A percentile compares a stretch with the other conserved stretches of the same genome.
phyloP scores from a whole-genome alignment of 805 yeast species.

The Starmera caribaea region DNA sequence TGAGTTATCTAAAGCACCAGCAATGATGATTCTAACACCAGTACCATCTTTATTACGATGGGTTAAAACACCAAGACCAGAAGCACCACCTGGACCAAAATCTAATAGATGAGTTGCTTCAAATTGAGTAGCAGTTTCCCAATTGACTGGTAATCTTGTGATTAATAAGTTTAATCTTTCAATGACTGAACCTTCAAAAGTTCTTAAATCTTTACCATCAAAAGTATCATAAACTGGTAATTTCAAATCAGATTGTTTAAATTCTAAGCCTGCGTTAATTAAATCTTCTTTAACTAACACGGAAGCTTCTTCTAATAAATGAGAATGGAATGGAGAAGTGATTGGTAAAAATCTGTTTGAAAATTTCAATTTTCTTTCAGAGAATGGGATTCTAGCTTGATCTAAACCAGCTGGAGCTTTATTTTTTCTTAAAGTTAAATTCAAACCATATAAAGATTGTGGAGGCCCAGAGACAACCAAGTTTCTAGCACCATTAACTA shows the following conservation, averaged over 20 bases:
- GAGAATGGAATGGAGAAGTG: constrained; percentile 95
- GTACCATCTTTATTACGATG: constrained; percentile 98
- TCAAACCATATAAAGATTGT: constrained; percentile 92
- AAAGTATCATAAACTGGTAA: constrained; percentile 91
- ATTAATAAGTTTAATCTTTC: constrained; percentile 73
- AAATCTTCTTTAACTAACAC: constrained; percentile 59
- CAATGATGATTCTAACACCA: constrained; percentile 89
- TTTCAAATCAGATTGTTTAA: constrained; percentile 43
- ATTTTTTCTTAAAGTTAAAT: constrained; percentile 82
- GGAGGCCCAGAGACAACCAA: constrained; percentile 97
- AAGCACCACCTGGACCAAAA: constrained; percentile 98
- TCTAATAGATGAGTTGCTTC: constrained; percentile 83
- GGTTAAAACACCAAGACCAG: constrained; percentile 93
- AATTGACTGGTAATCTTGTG: constrained; percentile 81
- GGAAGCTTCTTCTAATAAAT: constrained; percentile 66
- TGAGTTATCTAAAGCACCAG: constrained; percentile 74
- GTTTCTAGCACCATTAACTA: constrained; percentile 92
- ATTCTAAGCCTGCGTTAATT: constrained; percentile 45
- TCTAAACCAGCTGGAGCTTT: constrained; percentile 93
- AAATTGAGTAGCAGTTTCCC: constrained; percentile 87
- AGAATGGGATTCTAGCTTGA: constrained; percentile 88
- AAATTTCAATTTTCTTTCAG: constrained; percentile 90
- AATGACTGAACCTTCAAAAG: constrained; percentile 42
- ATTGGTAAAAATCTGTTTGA: constrained; percentile 92
- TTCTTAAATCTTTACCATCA: constrained; percentile 71